Conservation (phyloP, 1,284 basidiomycete genomes). For the Puccinia hordei region DNA sequence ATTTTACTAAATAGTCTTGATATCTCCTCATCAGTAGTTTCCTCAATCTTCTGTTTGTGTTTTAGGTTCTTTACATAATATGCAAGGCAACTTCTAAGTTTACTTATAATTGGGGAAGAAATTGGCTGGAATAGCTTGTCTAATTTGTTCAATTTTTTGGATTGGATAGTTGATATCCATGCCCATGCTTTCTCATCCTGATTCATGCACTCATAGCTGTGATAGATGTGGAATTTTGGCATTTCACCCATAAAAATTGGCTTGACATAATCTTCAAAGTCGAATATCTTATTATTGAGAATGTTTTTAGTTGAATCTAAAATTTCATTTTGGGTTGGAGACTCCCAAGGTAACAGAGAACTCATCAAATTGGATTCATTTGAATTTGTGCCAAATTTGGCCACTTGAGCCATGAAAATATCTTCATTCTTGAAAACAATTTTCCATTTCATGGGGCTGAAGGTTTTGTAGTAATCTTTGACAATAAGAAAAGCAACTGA, state of each 20-base stretch:
- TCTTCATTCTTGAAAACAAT: too few species aligned
- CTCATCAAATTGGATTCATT: too few species aligned
- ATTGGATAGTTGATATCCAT: background rate
- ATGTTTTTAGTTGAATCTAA: too few species aligned
- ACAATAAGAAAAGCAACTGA: too few species aligned
- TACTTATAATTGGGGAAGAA: background rate
- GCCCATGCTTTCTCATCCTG: background rate
- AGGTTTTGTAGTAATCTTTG: too few species aligned
- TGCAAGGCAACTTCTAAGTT: background rate
- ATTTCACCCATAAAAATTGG: background rate
- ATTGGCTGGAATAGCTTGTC: background rate
- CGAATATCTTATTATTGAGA: too few species aligned
- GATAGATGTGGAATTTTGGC: background rate
- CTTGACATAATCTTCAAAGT: too few species aligned
- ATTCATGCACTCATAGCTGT: background rate
- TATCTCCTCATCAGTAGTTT: background rate
- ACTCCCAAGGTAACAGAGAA: background rate
- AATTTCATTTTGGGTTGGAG: background rate
- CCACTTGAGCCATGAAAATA: background rate
- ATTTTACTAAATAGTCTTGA: too few species aligned
- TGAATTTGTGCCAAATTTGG: too few species aligned
- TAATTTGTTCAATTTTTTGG: background rate
- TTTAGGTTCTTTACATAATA: background rate
- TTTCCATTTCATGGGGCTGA: too few species aligned
- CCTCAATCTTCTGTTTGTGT: background rate